These are phyloP conservation scores for Castanospermum australe DNA, from an alignment of 306 rosid species.

Conservation along the genomic window DNA sequence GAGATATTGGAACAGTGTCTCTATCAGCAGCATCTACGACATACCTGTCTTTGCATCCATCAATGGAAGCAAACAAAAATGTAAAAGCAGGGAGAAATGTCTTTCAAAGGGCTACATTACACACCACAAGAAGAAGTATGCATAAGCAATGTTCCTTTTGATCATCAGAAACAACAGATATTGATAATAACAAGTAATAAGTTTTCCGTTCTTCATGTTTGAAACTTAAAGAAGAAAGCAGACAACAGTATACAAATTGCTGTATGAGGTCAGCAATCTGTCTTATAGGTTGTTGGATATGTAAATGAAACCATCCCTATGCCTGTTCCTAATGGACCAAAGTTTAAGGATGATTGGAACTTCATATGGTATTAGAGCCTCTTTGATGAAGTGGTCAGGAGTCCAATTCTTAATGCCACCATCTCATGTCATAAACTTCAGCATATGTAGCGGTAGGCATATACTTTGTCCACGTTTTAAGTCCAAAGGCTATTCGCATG, in stretches of 20 bases:
- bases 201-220: slow-evolving; percentile 5
- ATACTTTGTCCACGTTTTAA: not conserved
- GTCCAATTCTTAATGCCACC: not conserved
- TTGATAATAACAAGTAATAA: not conserved
- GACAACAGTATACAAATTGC: not conserved
- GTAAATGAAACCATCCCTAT: not conserved
- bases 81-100: not conserved
- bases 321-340: not conserved
- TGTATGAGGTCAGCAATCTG: not conserved
- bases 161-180: not conserved
- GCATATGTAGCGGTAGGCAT: not conserved
- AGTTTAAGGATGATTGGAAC: not conserved
- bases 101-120: not conserved
- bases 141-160: not conserved
- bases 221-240: not conserved
- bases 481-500: not conserved
- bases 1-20: slow-evolving; percentile 84
- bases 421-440: not conserved
- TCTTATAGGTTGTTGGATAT: not conserved
- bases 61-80: slow-evolving; percentile 18
- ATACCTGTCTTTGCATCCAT: slow-evolving; percentile 53
- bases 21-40: slow-evolving; percentile 95
- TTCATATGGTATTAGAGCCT: not conserved
- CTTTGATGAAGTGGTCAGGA: not conserved
- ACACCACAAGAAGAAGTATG: not conserved